These are phyloP conservation scores for Neurospora hispaniola DNA, from an alignment of 495 filamentous ascomycete genomes.

Conservation along the genomic window DNA sequence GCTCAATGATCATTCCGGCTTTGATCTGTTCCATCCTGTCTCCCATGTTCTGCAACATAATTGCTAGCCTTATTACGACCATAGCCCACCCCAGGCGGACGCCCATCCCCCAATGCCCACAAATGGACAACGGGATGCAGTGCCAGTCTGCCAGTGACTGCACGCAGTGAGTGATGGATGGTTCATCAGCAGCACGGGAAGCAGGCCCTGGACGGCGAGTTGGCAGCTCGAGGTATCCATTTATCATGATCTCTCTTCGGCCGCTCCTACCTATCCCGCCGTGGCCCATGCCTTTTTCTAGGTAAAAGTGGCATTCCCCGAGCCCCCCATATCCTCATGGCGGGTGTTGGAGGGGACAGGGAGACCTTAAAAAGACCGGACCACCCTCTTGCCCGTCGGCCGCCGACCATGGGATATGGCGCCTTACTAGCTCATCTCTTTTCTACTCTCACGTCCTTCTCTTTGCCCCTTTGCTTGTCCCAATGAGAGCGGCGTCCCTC, in stretches of 20 bases:
- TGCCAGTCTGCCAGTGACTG: background rate
- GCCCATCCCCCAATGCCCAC: background rate
- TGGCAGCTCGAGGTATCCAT: background rate
- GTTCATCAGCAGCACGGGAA: background rate
- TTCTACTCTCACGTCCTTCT: background rate
- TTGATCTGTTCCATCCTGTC: background rate
- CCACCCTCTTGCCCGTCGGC: slow-evolving; percentile 15
- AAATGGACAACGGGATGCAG: background rate
- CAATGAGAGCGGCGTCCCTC: background rate
- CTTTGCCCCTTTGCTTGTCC: background rate
- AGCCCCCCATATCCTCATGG: background rate
- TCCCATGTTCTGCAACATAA: background rate
- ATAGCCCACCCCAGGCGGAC: background rate
- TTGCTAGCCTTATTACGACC: background rate
- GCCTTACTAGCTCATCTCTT: background rate
- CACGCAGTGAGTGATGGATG: background rate
- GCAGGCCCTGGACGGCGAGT: background rate
- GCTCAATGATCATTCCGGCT: background rate
- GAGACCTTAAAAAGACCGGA: slow-evolving; percentile 10
- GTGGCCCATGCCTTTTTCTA: background rate
- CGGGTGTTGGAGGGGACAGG: background rate
- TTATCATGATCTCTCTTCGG: background rate
- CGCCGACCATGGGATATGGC: slow-evolving; percentile 10
- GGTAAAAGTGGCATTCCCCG: slow-evolving; percentile 1
- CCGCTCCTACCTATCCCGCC: background rate